phyloP scores from a whole-genome alignment of 2,329 filamentous ascomycete species.

The Calonectria hongkongensis region DNA sequence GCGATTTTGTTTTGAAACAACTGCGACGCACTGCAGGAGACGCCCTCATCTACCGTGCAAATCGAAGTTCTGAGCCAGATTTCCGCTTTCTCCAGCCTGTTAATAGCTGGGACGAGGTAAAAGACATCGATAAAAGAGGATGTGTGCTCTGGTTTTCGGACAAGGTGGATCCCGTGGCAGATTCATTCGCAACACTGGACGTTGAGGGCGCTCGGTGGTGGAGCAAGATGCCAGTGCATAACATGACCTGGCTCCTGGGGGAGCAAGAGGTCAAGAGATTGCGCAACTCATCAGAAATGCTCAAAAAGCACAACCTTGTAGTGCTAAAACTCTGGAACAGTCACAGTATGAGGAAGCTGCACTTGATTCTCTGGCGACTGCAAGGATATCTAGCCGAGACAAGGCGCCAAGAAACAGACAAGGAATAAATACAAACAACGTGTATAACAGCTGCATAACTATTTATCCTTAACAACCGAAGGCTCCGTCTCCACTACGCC shows the following conservation, averaged over 20 bases:
- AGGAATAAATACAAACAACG: background rate
- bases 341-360: conserved; percentile 64
- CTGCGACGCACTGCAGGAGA: conserved; percentile 69
- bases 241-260: conserved; percentile 72
- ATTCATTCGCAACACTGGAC: conserved; percentile 68
- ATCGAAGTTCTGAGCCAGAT: conserved; percentile 41
- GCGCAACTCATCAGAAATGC: conserved; percentile 56
- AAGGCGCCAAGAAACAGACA: conserved; percentile 3
- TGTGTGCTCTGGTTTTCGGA: conserved; percentile 66
- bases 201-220: conserved; percentile 59
- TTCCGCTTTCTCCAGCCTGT: conserved; percentile 65
- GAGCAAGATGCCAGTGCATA: conserved; percentile 69
- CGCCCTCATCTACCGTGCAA: conserved; percentile 60
- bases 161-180: conserved; percentile 50
- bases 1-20: conserved; percentile 68
- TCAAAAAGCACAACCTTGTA: conserved; percentile 63
- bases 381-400: conserved; percentile 69
- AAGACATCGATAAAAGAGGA: conserved; percentile 63
- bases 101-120: conserved; percentile 66
- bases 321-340: conserved; percentile 64
- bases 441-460: background rate
- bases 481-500: conserved; percentile 23
- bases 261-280: conserved; percentile 65
- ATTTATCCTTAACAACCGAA: background rate
- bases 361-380: conserved; percentile 74